Conservation (phyloP, 106 monocot genomes). For the Dendrobium huoshanense region DNA sequence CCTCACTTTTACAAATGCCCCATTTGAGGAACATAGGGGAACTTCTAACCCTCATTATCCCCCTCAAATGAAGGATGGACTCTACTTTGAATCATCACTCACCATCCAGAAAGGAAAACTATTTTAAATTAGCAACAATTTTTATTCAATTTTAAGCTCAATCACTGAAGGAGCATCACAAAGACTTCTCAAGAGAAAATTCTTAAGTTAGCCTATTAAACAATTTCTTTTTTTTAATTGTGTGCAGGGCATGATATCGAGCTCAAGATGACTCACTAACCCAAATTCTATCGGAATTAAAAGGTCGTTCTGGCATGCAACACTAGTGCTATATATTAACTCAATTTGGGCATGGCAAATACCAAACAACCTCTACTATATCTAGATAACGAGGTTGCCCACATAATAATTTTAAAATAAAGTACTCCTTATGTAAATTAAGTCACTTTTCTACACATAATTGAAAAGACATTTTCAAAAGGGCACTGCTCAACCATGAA, state of each 20-base stretch:
- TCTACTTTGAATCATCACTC: no score
- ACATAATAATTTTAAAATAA: background rate
- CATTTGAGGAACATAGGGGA: no score
- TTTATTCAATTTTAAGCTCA: no score
- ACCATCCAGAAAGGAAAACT: no score
- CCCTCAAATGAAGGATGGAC: no score
- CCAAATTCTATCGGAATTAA: background rate
- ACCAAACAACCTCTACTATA: background rate
- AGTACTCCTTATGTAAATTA: background rate
- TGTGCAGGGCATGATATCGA: background rate
- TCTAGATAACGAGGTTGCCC: background rate
- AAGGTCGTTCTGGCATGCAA: background rate
- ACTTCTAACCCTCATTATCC: no score
- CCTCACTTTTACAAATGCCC: no score
- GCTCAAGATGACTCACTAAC: background rate
- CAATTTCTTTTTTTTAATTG: background rate
- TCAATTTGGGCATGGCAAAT: background rate
- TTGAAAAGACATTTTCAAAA: background rate
- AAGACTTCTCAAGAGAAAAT: no score
- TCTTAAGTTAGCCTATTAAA: background rate
- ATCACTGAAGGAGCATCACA: no score
- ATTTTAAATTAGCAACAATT: no score
- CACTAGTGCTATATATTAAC: background rate
- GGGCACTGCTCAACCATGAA: background rate
- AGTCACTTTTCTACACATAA: background rate